Evolutionary conservation across 148 eudicot species (phyloP), one percentile per base, ranked within the genome.

Genomic region (Amaranthus hypochondriacus): DNA sequence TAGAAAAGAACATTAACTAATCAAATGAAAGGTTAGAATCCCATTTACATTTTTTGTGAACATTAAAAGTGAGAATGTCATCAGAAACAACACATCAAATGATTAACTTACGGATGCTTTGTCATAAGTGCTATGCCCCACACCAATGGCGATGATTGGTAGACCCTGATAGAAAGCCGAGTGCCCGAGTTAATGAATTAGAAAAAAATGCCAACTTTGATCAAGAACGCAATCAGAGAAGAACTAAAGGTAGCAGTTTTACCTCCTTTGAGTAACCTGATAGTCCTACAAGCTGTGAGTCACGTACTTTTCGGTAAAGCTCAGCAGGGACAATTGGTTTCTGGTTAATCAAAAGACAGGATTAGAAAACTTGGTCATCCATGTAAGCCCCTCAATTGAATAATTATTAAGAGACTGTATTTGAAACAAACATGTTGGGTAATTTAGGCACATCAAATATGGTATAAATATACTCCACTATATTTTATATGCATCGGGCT

Each of bases 201-300:
- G 42, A 2, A 75, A 50, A 21, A 71, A 11, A 9, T 9, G 28
- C 9, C 42, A 11, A 53, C 46, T 53, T 53, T 46, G 12, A 46
- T 13, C 12, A 7, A 42, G 21, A 73, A 39, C 59, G 10, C 56
- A 56, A 18, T 9, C 64, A n/a, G 9, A 14, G 6, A 18, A 8
- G 14, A 7, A 60, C 2, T 5, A 9, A 56, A 28, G 6, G 58
- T 21, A 21, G 55, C 43, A 54, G 53, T 21, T 53, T 58, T 86
- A 95, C 99, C 94, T 89, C 87, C 78, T 85, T 95, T 52, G 99
- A 81, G 87, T 86, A 90, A 70, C 99, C 99, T 13, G 93, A 83
- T 82, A 95, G 72, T 75, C 99, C 99, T 71, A 95, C 59, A 77
- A 95, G 94, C 75, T 90, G 90, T 59, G 99, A 87, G 73, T 95